These are phyloP conservation scores for Colletotrichum truncatum DNA, from an alignment of 2,329 filamentous ascomycete genomes.

Conservation along the genomic window DNA sequence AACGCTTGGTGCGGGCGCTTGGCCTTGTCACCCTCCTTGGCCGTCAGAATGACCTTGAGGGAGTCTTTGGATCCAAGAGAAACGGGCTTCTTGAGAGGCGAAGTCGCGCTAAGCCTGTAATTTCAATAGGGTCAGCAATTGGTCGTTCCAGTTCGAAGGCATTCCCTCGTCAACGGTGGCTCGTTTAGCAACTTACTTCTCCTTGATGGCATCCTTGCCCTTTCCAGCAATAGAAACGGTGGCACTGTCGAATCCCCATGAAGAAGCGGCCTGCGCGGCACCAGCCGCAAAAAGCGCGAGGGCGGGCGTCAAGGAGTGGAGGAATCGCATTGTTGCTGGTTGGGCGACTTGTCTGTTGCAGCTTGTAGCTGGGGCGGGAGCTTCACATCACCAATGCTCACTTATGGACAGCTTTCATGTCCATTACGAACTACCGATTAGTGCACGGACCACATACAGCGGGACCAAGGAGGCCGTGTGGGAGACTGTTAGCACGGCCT, in stretches of 20 bases:
- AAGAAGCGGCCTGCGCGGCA: constrained; percentile 61
- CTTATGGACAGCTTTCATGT: constrained; percentile 35
- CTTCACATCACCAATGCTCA: constrained; percentile 24
- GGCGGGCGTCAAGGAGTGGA: constrained; percentile 48
- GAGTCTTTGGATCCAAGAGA: constrained; percentile 74
- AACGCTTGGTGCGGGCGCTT: constrained; percentile 96
- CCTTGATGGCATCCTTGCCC: constrained; percentile 69
- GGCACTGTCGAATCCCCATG: constrained; percentile 80
- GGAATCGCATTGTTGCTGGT: constrained; percentile 49
- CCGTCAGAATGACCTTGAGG: constrained; percentile 83
- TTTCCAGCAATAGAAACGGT: constrained; percentile 73
- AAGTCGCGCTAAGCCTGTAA: constrained; percentile 65
- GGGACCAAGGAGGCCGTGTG: not conserved
- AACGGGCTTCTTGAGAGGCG: constrained; percentile 70
- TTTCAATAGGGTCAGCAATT: constrained; percentile 7
- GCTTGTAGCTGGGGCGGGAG: constrained; percentile 25
- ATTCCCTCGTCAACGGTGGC: constrained; percentile 10
- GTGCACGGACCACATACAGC: constrained; percentile 15
- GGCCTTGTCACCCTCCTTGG: constrained; percentile 78
- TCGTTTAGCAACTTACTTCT: constrained; percentile 64
- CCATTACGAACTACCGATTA: constrained; percentile 23
- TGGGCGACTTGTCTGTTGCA: constrained; percentile 28
- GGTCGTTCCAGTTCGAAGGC: constrained; percentile 29
- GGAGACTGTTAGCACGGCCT: not conserved
- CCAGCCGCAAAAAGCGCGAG: constrained; percentile 59